Evolutionary conservation across 208 protist genomes (phyloP), one percentile per base, ranked within the genome.

Genomic region (Novymonas esmeraldas): DNA sequence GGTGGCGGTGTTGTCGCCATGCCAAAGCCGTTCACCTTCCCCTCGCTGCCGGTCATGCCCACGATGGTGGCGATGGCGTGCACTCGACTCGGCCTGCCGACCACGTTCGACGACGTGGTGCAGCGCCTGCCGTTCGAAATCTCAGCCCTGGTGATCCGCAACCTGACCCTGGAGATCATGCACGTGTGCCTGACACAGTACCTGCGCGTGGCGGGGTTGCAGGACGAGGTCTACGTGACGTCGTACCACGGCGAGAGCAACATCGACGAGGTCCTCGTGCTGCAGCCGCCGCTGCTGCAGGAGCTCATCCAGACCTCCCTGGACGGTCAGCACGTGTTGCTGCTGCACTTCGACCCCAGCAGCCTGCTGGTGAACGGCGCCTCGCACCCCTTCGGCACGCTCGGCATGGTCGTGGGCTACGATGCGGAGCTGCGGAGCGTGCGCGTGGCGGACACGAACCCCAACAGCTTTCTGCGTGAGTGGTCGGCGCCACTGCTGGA

Each of bases 31-130:
- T 81, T 90, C 64, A 73, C 65, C 48, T 95, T 88, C 65, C 86
- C 90, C 10, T 66, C 57, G 18, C 70, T 92, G 38, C 87, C 90
- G 13, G 51, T 95, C 39, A 87, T 85, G 73, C 78, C 85, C 51
- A 93, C 90, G 39, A 90, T 93, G 65, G 82, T 93, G 58, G 84
- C 87, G n/a, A 77, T 93, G 72, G 77, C 84, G n/a, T 78, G 83
- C 62, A 84, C 66, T 39, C 70, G 68, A 22, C 78, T 95, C 31
- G 90, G 87, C 29, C 34, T 80, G 29, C 18, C 28, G 39, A 87
- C 87, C 6, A 93, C 79, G 42, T 86, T 95, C 59, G 90, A 95
- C 52, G 87, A 93, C 59, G 85, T 93, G 52, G 56, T 95, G 52
- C 80, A 87, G 56, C 58, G 73, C 33, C 64, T 93, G n/a, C 86